Percentiles rank a stretch among this genome's conserved stretches.
phyloP scores from a whole-genome alignment of 352 stramenopile species.

The Pythium scleroteichum region DNA sequence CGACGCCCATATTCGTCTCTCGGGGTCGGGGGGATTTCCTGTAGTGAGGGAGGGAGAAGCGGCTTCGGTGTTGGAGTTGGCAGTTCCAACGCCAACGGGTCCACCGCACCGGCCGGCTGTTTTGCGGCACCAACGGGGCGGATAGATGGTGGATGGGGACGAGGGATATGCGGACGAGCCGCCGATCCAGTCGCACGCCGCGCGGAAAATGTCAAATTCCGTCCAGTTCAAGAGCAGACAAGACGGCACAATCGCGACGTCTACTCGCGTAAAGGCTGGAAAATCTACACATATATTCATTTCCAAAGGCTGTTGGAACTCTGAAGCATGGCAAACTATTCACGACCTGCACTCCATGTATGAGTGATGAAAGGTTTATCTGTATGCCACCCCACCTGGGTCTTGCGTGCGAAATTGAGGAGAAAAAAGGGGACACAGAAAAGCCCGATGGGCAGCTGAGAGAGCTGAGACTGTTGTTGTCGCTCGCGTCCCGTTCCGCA shows the following conservation, averaged over 20 bases:
- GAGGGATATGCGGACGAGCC: neutral
- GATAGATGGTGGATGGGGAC: neutral
- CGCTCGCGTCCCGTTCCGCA: neutral
- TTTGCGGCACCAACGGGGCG: neutral
- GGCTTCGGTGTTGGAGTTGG: neutral
- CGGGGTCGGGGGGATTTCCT: neutral
- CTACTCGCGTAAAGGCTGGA: slow-evolving; percentile 12
- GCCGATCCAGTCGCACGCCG: neutral
- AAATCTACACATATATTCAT: slow-evolving; percentile 11
- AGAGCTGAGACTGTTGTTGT: neutral
- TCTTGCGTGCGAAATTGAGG: slow-evolving; percentile 21
- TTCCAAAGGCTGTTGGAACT: slow-evolving; percentile 17
- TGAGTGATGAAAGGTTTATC: slow-evolving; percentile 12
- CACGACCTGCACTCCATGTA: slow-evolving; percentile 15
- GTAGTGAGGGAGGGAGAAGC: slow-evolving; percentile 4
- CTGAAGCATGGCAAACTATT: neutral
- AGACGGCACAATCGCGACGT: slow-evolving; percentile 10
- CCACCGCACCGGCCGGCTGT: slow-evolving; percentile 6
- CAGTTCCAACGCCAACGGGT: too few species aligned
- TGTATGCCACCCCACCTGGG: slow-evolving; percentile 4
- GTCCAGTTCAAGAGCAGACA: slow-evolving; percentile 26
- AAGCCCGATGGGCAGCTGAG: slow-evolving; percentile 25
- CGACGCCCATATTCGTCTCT: slow-evolving; percentile 27
- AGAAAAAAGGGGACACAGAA: slow-evolving; percentile 18
- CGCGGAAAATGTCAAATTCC: slow-evolving; percentile 19